phyloP scores from a whole-genome alignment of 805 yeast species.

The Starmera amethionina region DNA sequence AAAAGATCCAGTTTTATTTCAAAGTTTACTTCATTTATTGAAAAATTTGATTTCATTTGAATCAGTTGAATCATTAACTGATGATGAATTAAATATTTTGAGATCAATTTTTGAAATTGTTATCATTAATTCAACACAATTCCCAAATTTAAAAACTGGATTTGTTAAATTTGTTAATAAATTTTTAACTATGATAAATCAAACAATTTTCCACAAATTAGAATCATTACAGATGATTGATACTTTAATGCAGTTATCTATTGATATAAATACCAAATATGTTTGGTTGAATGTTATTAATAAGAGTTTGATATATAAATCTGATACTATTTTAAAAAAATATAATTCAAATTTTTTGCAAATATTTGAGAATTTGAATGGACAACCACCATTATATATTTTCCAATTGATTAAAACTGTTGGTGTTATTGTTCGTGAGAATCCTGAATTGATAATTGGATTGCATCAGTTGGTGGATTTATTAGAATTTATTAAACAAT shows the following conservation, averaged over 20 bases:
- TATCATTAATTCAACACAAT: conserved; percentile 13
- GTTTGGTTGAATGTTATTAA: too few species aligned
- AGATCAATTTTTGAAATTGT: conserved; percentile 13
- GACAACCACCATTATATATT: conserved; percentile 9
- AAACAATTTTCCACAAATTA: conserved; percentile 1
- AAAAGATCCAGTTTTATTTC: conserved; percentile 17
- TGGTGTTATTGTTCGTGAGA: conserved; percentile 13
- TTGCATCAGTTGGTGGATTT: conserved; percentile 6
- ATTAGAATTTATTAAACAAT: conserved; percentile 1
- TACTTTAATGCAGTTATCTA: too few species aligned
- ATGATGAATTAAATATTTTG: conserved; percentile 1
- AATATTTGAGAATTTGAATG: not conserved
- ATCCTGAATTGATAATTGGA: conserved; percentile 7
- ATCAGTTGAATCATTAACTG: conserved; percentile 6
- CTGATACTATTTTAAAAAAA: too few species aligned
- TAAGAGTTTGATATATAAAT: too few species aligned
- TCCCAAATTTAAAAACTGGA: conserved; percentile 12
- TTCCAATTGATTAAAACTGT: conserved; percentile 19
- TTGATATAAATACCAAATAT: too few species aligned
- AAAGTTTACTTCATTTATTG: conserved; percentile 15
- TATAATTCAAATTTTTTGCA: too few species aligned
- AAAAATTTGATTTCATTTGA: conserved; percentile 9
- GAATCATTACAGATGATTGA: too few species aligned
- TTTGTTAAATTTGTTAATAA: conserved; percentile 13
- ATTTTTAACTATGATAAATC: conserved; percentile 8